phyloP scores from a whole-genome alignment of 2,329 filamentous ascomycete genomes.

The Nemania sp. region DNA sequence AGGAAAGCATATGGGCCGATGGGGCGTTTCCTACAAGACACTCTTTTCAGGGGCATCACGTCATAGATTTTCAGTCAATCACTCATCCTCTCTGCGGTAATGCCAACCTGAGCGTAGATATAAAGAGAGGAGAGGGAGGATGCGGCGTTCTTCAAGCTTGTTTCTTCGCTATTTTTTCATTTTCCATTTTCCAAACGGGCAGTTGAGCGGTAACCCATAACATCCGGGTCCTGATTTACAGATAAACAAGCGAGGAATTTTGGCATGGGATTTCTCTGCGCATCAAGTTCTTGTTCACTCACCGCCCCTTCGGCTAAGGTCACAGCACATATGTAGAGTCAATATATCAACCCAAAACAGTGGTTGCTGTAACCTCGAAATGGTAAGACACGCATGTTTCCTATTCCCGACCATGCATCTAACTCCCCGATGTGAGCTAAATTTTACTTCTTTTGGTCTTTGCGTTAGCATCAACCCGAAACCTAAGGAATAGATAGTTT shows the following conservation, averaged over 20 bases:
- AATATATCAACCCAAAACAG: neutral
- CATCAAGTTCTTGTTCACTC: neutral
- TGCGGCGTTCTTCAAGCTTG: neutral
- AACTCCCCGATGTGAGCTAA: too few species aligned
- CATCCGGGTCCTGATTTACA: too few species aligned
- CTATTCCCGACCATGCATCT: neutral
- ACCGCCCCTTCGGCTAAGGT: neutral
- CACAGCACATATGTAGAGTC: neutral
- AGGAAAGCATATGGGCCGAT: neutral
- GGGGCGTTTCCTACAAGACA: neutral
- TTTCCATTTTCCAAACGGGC: neutral
- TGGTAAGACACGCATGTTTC: neutral
- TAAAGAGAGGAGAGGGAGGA: neutral
- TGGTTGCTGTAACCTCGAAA: too few species aligned
- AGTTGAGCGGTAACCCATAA: neutral
- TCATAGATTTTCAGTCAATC: neutral
- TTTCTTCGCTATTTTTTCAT: too few species aligned
- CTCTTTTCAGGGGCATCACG: neutral
- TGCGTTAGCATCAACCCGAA: too few species aligned
- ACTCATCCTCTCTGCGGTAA: neutral
- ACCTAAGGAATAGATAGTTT: too few species aligned
- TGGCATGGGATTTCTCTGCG: neutral
- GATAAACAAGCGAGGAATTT: too few species aligned
- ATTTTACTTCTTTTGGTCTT: too few species aligned
- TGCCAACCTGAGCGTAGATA: neutral